These are phyloP conservation scores for Scheffersomyces stambukii DNA, from an alignment of 1,139 yeast genomes.

Conservation along the genomic window DNA sequence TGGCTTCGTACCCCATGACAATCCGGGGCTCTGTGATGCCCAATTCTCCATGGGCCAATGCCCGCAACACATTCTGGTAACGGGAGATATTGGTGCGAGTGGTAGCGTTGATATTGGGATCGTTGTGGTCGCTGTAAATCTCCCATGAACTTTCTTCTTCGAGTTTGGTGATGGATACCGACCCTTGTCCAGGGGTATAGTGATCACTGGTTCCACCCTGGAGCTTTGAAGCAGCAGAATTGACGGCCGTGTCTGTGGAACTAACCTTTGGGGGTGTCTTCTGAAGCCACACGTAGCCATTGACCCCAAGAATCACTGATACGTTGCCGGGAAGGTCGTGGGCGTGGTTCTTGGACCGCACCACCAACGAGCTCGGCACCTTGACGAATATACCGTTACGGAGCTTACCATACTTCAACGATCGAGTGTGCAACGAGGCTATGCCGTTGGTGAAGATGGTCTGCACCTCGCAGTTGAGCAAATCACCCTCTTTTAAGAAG, in stretches of 20 bases:
- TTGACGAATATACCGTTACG: conserved; percentile 82
- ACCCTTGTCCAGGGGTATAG: conserved; percentile 37
- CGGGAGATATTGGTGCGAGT: conserved; percentile 75
- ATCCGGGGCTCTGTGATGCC: conserved; percentile 84
- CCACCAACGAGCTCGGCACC: conserved; percentile 78
- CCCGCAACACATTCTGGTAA: conserved; percentile 78
- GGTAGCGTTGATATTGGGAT: conserved; percentile 54
- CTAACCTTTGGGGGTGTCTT: conserved; percentile 45
- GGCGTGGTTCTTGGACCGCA: conserved; percentile 83
- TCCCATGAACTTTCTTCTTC: conserved; percentile 97
- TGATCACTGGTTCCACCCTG: conserved; percentile 50
- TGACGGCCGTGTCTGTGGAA: conserved; percentile 14
- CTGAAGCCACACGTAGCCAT: conserved; percentile 91
- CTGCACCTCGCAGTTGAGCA: conserved; percentile 94
- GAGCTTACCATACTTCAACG: conserved; percentile 89
- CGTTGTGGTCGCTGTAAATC: conserved; percentile 89
- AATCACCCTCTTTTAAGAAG: conserved; percentile 94
- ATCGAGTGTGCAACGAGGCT: conserved; percentile 92
- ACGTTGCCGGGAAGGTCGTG: conserved; percentile 88
- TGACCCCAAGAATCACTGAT: conserved; percentile 85
- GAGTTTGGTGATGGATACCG: conserved; percentile 72
- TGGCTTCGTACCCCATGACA: conserved; percentile 82
- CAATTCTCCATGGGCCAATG: conserved; percentile 75
- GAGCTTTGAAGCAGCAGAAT: conserved; percentile 18
- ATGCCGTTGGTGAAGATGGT: conserved; percentile 84